Evolutionary conservation across 805 yeast species (phyloP).

Genomic region (Starmerella floris): DNA sequence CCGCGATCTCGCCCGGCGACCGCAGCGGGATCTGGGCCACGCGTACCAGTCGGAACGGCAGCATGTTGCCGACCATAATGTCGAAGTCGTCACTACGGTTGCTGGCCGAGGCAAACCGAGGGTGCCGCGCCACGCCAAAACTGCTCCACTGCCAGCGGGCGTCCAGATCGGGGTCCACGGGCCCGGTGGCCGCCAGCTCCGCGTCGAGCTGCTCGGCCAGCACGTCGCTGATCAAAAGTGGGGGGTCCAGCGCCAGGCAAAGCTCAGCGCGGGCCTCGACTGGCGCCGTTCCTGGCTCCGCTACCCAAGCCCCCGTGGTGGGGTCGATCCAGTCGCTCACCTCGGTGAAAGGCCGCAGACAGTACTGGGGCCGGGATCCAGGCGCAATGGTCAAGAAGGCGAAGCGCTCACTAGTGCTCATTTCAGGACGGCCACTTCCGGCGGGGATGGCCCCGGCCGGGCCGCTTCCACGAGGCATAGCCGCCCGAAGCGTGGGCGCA

Average conservation of each 20-base stretch:
- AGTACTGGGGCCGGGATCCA: conserved; percentile 17
- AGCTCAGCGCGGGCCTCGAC: conserved; percentile 25
- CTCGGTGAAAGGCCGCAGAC: conserved; percentile 8
- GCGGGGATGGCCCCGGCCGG: background rate
- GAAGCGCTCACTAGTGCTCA: background rate
- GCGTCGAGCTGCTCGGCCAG: conserved; percentile 10
- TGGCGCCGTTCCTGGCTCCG: conserved; percentile 8
- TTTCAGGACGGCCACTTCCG: no score
- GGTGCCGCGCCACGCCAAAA: conserved; percentile 11
- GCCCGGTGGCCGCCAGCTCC: background rate
- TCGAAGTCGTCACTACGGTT: conserved; percentile 15
- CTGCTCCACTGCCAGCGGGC: conserved; percentile 1
- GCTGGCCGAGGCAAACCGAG: conserved; percentile 10
- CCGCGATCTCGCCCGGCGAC: conserved; percentile 24
- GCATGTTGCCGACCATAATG: conserved; percentile 20
- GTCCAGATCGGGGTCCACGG: conserved; percentile 10
- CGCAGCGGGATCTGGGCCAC: conserved; percentile 23
- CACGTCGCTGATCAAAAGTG: conserved; percentile 22
- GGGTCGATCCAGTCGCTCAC: conserved; percentile 16
- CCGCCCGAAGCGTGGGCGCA: conserved; percentile 17
- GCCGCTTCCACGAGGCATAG: no score
- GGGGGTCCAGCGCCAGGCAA: conserved; percentile 27
- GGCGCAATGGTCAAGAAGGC: conserved; percentile 21
- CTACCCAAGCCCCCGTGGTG: conserved; percentile 4
- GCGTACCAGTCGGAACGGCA: conserved; percentile 21